Evolutionary conservation across 2,329 filamentous ascomycete species (phyloP).

Genomic region (Ophiostoma montium): DNA sequence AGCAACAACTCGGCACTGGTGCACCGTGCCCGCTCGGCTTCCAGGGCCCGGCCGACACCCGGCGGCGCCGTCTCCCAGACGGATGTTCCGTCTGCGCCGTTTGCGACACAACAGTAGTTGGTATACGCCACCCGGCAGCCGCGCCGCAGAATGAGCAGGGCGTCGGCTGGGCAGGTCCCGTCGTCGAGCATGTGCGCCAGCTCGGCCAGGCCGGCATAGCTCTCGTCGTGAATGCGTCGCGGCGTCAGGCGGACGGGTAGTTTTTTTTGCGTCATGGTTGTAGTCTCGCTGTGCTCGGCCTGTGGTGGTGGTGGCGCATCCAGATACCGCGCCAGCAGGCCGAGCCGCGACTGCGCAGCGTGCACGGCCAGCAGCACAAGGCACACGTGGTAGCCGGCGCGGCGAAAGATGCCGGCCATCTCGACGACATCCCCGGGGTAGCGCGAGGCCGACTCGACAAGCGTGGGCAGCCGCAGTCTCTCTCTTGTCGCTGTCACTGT

Average conservation of each 20-base stretch:
- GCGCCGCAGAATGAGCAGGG: slow-evolving; percentile 26
- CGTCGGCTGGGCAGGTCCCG: slow-evolving; percentile 14
- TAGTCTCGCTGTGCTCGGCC: neutral
- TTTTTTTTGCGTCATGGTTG: neutral
- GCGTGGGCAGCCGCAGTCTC: slow-evolving; percentile 19
- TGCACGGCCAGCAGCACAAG: slow-evolving; percentile 30
- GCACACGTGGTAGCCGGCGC: slow-evolving; percentile 23
- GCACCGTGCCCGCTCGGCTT: slow-evolving; percentile 9
- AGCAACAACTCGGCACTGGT: slow-evolving; percentile 8
- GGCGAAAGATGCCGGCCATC: slow-evolving; percentile 23
- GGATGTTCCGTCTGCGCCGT: neutral
- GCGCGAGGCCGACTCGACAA: slow-evolving; percentile 32
- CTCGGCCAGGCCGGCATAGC: slow-evolving; percentile 24
- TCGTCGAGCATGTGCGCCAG: slow-evolving; percentile 25
- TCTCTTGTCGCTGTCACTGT: neutral
- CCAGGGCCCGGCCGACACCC: slow-evolving; percentile 8
- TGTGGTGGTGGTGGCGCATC: slow-evolving; percentile 14
- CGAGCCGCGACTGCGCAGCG: slow-evolving; percentile 26
- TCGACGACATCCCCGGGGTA: slow-evolving; percentile 26
- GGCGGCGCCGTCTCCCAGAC: neutral
- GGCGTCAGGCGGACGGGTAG: slow-evolving; percentile 30
- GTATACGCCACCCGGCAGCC: slow-evolving; percentile 23
- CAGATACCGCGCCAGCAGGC: slow-evolving; percentile 27
- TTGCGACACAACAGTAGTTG: neutral
- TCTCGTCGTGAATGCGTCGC: slow-evolving; percentile 30